Percentiles rank a stretch among this genome's conserved stretches.
Evolutionary conservation across 495 filamentous ascomycete genomes (phyloP).

Genomic region (Podospora pseudocomata): DNA sequence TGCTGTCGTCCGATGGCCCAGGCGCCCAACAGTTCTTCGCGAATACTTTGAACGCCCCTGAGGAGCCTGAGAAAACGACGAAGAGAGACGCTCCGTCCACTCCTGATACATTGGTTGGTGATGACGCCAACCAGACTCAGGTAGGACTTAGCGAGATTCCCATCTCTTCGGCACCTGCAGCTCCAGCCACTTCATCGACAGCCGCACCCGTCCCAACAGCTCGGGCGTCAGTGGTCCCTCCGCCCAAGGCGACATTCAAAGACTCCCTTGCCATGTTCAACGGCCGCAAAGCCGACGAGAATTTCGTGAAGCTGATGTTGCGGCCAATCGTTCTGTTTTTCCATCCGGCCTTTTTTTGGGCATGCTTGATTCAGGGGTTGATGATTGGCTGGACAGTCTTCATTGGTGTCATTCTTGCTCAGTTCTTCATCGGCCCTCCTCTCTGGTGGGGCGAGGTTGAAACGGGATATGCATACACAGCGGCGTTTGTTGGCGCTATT

Average conservation of each 20-base stretch:
- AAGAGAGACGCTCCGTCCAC: neutral
- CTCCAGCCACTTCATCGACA: neutral
- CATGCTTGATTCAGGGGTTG: slow-evolving; percentile 82
- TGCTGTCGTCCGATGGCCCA: slow-evolving; percentile 20
- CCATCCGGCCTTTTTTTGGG: slow-evolving; percentile 87
- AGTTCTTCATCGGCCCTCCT: slow-evolving; percentile 75
- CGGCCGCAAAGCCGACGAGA: slow-evolving; percentile 65
- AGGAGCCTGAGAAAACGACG: slow-evolving; percentile 19
- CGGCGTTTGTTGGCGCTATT: slow-evolving; percentile 79
- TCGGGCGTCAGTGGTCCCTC: neutral
- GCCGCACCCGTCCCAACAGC: neutral
- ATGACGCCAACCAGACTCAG: neutral
- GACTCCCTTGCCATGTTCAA: slow-evolving; percentile 63
- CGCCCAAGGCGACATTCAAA: neutral
- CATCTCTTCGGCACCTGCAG: neutral
- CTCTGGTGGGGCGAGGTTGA: slow-evolving; percentile 77
- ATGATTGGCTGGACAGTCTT: slow-evolving; percentile 95
- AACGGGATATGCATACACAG: slow-evolving; percentile 84
- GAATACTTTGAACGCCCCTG: slow-evolving; percentile 11
- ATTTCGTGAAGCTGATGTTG: slow-evolving; percentile 62
- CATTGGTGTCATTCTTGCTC: slow-evolving; percentile 81
- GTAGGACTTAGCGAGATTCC: neutral
- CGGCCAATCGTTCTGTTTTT: slow-evolving; percentile 61
- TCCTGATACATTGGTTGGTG: neutral
- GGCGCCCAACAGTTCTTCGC: neutral